Evolutionary conservation across 139 green algal species (phyloP).

Genomic region (Microglena sp.): DNA sequence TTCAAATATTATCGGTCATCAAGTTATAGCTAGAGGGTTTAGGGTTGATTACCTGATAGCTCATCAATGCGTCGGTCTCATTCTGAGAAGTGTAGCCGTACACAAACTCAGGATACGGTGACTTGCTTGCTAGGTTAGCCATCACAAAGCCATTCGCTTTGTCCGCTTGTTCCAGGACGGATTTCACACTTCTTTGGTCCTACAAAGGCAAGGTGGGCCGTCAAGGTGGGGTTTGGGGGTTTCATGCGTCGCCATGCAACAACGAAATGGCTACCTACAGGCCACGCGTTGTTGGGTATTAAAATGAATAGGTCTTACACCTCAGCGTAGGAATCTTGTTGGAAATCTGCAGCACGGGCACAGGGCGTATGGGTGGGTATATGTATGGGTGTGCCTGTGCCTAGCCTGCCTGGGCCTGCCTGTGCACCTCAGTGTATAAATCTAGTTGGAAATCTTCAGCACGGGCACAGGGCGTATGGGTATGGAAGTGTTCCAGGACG

Average conservation of each 20-base stretch:
- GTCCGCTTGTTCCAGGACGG: conserved; percentile 52
- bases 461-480: too few relatives aligned
- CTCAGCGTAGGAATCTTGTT: conserved; percentile 84
- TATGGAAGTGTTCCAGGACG: too few relatives aligned
- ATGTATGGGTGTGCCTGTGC: too few relatives aligned
- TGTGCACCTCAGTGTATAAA: too few relatives aligned
- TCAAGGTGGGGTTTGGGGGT: background rate
- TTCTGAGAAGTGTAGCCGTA: background rate
- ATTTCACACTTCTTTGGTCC: conserved; percentile 47
- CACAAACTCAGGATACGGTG: background rate
- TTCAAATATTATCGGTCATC: too few relatives aligned
- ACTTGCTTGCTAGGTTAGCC: conserved; percentile 17
- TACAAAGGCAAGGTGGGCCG: conserved; percentile 5
- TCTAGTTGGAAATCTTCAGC: too few relatives aligned
- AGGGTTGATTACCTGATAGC: too few relatives aligned
- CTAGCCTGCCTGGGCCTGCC: too few relatives aligned
- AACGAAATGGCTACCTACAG: too few relatives aligned
- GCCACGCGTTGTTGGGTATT: too few relatives aligned
- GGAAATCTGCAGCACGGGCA: conserved; percentile 53
- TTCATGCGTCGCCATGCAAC: background rate
- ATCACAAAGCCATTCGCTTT: conserved; percentile 74
- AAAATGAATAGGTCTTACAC: conserved; percentile 89
- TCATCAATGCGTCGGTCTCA: conserved; percentile 11
- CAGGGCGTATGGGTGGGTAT: background rate
- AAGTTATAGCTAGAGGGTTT: too few relatives aligned